Percentiles rank a stretch among this genome's conserved stretches.
Evolutionary conservation across 306 rosid genomes (phyloP).

Genomic region (Astragalus glycyphyllos): DNA sequence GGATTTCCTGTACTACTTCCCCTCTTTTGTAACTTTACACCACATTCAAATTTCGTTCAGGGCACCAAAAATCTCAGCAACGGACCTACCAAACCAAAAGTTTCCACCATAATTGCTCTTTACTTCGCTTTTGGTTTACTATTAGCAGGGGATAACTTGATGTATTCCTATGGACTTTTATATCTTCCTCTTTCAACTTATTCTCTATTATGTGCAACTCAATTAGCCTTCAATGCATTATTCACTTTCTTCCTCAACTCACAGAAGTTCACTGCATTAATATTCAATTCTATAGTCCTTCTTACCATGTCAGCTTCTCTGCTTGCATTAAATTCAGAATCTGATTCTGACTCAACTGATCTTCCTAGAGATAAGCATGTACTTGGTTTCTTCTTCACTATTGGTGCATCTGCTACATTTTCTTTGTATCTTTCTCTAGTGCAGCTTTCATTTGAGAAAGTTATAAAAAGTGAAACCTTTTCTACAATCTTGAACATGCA

Average conservation of each 20-base stretch:
- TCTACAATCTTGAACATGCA: slow-evolving; percentile 57
- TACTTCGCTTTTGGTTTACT: slow-evolving; percentile 56
- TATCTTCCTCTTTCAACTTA: slow-evolving; percentile 69
- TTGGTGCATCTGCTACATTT: slow-evolving; percentile 61
- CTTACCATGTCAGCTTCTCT: slow-evolving; percentile 60
- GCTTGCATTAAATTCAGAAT: slow-evolving; percentile 55
- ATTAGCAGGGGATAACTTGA: slow-evolving; percentile 52
- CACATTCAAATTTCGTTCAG: slow-evolving; percentile 22
- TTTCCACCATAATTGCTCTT: slow-evolving; percentile 35
- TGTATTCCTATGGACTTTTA: slow-evolving; percentile 71
- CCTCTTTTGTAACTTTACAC: slow-evolving; percentile 41
- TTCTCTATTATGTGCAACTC: slow-evolving; percentile 63
- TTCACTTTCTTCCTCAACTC: slow-evolving; percentile 64
- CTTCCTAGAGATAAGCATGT: slow-evolving; percentile 41
- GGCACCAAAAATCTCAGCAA: background rate
- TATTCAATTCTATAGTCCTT: slow-evolving; percentile 63
- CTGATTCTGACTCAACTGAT: slow-evolving; percentile 43
- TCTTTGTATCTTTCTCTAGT: slow-evolving; percentile 59
- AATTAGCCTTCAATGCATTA: slow-evolving; percentile 70
- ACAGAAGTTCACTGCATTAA: slow-evolving; percentile 59
- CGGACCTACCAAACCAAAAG: slow-evolving; percentile 42
- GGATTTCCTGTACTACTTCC: slow-evolving; percentile 73
- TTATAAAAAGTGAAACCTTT: slow-evolving; percentile 56
- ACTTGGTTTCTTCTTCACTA: slow-evolving; percentile 57
- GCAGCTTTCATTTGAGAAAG: slow-evolving; percentile 63